Evolutionary conservation across 352 stramenopile species (phyloP).

Genomic region (Peronospora belbahrii): DNA sequence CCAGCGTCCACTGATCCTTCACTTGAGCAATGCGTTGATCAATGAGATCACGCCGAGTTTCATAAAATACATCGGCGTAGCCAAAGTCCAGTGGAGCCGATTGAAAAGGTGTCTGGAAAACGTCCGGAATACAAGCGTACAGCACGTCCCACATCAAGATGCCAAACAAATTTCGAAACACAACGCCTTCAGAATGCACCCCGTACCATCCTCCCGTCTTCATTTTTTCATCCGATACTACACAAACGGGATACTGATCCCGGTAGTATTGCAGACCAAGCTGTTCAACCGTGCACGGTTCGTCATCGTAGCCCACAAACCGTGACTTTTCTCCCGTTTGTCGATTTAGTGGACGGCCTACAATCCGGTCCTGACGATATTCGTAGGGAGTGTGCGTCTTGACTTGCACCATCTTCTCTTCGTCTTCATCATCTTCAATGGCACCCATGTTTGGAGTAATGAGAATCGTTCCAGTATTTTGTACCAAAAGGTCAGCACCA

Average conservation of each 20-base stretch:
- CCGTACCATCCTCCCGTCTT: conserved; percentile 65
- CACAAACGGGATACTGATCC: conserved; percentile 18
- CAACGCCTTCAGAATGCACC: conserved; percentile 73
- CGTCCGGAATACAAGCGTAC: conserved; percentile 66
- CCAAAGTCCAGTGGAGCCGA: conserved; percentile 63
- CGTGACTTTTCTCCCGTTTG: conserved; percentile 70
- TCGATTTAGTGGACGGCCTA: conserved; percentile 68
- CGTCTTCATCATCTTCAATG: conserved; percentile 5
- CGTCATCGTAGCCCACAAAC: conserved; percentile 84
- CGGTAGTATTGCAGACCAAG: conserved; percentile 77
- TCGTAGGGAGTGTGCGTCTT: conserved; percentile 14
- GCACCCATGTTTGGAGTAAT: conserved; percentile 1
- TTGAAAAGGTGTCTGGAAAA: conserved; percentile 86
- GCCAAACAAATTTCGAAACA: conserved; percentile 71
- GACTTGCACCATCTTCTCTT: conserved; percentile 5
- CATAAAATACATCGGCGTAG: conserved; percentile 46
- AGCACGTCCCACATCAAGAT: conserved; percentile 87
- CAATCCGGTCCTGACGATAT: conserved; percentile 43
- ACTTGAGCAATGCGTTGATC: conserved; percentile 40
- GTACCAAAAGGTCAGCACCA: conserved; percentile 9
- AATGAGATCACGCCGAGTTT: conserved; percentile 33
- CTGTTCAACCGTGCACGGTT: conserved; percentile 77
- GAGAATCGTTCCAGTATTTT: conserved; percentile 15
- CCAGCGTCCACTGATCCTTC: conserved; percentile 28
- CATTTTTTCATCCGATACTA: neutral